Evolutionary conservation across 176 grass and related monocot genomes (phyloP).

Genomic region (Coix lacrymajobi): DNA sequence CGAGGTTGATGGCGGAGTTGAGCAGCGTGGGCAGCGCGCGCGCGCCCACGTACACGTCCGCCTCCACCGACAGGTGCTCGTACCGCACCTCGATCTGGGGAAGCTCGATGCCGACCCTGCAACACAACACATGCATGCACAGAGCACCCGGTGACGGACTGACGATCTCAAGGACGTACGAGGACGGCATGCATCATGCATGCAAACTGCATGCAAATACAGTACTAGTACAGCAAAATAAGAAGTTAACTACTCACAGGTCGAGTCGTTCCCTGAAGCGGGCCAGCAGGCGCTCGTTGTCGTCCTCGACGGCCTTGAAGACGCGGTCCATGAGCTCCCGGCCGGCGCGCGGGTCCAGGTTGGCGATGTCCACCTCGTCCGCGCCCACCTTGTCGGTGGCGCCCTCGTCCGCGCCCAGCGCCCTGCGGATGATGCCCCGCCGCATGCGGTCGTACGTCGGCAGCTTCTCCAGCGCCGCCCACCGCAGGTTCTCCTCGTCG

Average conservation of each 20-base stretch:
- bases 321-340: slow-evolving; percentile 8
- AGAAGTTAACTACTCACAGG: too few relatives aligned
- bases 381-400: background rate
- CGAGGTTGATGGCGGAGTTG: slow-evolving; percentile 46
- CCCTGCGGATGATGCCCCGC: slow-evolving; percentile 40
- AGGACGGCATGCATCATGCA: too few relatives aligned
- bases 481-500: slow-evolving; percentile 84
- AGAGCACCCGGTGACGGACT: too few relatives aligned
- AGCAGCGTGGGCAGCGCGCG: slow-evolving; percentile 60
- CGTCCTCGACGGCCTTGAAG: slow-evolving; percentile 1
- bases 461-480: slow-evolving; percentile 94
- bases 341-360: slow-evolving; percentile 29
- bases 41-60: slow-evolving; percentile 42
- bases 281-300: slow-evolving; percentile 10
- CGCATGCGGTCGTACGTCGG: slow-evolving; percentile 88
- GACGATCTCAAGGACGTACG: too few relatives aligned
- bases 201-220: too few relatives aligned
- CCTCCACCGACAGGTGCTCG: slow-evolving; percentile 53
- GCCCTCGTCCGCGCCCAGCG: slow-evolving; percentile 3
- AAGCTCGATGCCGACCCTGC: slow-evolving; percentile 71
- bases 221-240: too few relatives aligned
- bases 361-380: slow-evolving; percentile 40
- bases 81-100: slow-evolving; percentile 76
- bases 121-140: background rate
- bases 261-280: slow-evolving; percentile 48